These are phyloP conservation scores for Phytophthora rubi DNA, from an alignment of 352 stramenopile species.

Conservation along the genomic window DNA sequence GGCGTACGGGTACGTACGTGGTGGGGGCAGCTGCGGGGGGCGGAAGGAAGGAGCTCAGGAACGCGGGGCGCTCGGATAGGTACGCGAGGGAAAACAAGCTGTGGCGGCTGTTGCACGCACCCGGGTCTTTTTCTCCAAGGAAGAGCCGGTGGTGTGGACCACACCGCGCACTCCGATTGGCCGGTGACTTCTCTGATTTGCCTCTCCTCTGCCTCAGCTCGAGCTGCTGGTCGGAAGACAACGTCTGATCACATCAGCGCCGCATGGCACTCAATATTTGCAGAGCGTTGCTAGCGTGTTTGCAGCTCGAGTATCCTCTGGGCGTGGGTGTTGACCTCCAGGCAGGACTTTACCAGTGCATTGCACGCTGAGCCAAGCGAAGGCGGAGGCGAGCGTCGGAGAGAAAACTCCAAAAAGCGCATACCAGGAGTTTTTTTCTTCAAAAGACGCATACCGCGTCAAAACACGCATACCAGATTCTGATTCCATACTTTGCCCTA, in stretches of 20 bases:
- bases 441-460: no score
- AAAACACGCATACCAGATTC: no score
- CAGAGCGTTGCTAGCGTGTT: background rate
- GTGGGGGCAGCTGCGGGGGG: slow-evolving; percentile 32
- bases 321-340: background rate
- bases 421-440: no score
- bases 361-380: background rate
- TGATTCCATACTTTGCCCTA: no score
- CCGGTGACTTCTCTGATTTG: background rate
- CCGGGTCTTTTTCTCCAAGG: no score
- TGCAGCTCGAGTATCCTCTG: background rate
- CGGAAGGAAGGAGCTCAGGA: slow-evolving; percentile 22
- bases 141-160: no score
- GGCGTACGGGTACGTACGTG: slow-evolving; percentile 8
- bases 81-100: slow-evolving; percentile 28
- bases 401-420: no score
- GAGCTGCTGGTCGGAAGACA: background rate
- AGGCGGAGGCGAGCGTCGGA: background rate
- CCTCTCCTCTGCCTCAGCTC: background rate
- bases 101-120: background rate
- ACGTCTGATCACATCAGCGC: slow-evolving; percentile 22
- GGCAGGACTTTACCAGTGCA: background rate
- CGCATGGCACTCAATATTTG: background rate
- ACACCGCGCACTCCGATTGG: no score
- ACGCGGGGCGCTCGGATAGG: slow-evolving; percentile 10